A percentile compares a stretch with the other conserved stretches of the same genome.
phyloP scores from a whole-genome alignment of 441 rosid species.

The Hura crepitans region DNA sequence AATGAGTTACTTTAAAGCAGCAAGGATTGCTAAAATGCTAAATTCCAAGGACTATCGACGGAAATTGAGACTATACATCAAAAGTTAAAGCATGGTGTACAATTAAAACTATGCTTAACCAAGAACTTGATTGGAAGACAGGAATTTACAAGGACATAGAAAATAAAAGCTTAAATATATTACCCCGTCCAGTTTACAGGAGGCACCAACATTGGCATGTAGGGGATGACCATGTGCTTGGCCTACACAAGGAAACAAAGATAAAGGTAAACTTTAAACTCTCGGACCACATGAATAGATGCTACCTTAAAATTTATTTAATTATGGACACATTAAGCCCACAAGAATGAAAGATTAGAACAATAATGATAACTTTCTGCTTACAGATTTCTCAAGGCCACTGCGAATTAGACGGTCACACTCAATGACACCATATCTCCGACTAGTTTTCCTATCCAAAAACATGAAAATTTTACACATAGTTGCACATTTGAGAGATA shows the following conservation, averaged over 20 bases:
- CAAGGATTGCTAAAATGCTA: not conserved
- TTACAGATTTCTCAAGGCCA: constrained; percentile 91
- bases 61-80: not conserved
- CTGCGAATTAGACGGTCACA: constrained; percentile 80
- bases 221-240: constrained; percentile 93
- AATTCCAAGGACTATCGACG: not conserved
- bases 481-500: constrained; percentile 10
- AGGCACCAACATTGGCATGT: constrained; percentile 96
- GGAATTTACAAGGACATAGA: not conserved
- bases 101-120: constrained; percentile 5
- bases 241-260: constrained; percentile 52
- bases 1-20: not conserved
- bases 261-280: constrained; percentile 17
- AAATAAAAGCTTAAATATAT: constrained; percentile 25
- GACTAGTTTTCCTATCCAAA: constrained; percentile 51
- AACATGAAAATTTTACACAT: constrained; percentile 11
- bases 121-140: not conserved
- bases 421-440: constrained; percentile 90
- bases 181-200: constrained; percentile 95
- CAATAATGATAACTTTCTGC: constrained; percentile 22
- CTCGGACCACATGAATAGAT: constrained; percentile 18
- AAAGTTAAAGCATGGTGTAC: constrained; percentile 7
- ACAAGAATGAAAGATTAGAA: constrained; percentile 2
- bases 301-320: constrained; percentile 2
- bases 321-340: not conserved